These are phyloP conservation scores for Daphne laureola DNA, from an alignment of 441 rosid genomes.

Conservation along the genomic window DNA sequence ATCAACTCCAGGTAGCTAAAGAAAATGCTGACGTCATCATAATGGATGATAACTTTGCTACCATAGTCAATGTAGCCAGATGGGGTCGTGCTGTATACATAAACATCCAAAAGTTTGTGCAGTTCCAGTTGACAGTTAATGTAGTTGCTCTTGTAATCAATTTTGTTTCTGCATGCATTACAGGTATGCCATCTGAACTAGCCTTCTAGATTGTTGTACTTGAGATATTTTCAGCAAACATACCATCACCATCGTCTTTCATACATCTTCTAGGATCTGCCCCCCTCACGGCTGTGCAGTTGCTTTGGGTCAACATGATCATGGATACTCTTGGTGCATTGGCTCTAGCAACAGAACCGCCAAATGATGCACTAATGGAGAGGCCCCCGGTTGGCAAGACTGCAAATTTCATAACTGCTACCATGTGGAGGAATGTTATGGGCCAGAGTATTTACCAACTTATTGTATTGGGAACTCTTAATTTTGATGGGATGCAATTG, in stretches of 20 bases:
- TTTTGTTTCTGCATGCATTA: conserved; percentile 60
- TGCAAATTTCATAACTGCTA: conserved; percentile 39
- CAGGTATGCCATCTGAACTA: conserved; percentile 36
- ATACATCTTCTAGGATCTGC: conserved; percentile 28
- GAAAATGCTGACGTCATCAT: conserved; percentile 57
- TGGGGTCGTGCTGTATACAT: conserved; percentile 61
- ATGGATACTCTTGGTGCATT: conserved; percentile 66
- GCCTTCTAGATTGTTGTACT: too few relatives aligned
- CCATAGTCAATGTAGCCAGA: conserved; percentile 50
- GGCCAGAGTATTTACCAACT: conserved; percentile 37
- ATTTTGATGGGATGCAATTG: conserved; percentile 25
- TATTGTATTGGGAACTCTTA: conserved; percentile 22
- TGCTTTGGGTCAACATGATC: conserved; percentile 61
- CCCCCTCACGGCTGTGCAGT: conserved; percentile 38
- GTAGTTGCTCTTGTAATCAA: conserved; percentile 47
- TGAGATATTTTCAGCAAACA: neutral
- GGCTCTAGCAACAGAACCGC: conserved; percentile 58
- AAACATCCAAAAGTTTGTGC: conserved; percentile 65
- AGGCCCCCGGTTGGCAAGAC: conserved; percentile 40
- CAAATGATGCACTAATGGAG: conserved; percentile 50
- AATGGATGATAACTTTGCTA: conserved; percentile 33
- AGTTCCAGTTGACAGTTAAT: conserved; percentile 57
- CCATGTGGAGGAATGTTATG: conserved; percentile 54
- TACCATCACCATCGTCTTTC: neutral
- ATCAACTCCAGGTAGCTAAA: conserved; percentile 44